Conservation (phyloP, 1,284 basidiomycete species). For the Boletus sp. region DNA sequence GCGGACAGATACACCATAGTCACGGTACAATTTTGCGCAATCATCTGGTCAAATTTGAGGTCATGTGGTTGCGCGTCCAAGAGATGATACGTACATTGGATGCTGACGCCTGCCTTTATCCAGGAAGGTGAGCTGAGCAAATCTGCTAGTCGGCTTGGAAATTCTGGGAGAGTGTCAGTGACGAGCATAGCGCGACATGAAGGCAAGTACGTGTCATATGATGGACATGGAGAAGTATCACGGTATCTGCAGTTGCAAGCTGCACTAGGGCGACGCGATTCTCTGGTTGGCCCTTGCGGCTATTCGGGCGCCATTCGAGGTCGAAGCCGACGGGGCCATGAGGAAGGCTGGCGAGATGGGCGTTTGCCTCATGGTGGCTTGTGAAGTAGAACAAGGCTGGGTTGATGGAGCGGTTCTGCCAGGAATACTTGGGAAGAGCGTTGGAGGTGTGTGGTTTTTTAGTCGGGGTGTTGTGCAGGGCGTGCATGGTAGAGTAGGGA, state of each 20-base stretch:
- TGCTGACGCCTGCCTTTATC: conserved; percentile 65
- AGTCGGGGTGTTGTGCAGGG: background rate
- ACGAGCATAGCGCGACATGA: background rate
- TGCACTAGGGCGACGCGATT: conserved; percentile 71
- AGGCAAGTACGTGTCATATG: conserved; percentile 51
- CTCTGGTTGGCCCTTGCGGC: conserved; percentile 44
- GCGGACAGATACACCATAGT: conserved; percentile 46
- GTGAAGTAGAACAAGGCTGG: conserved; percentile 26
- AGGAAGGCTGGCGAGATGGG: conserved; percentile 20
- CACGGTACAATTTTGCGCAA: conserved; percentile 56
- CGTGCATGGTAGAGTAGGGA: conserved; percentile 14
- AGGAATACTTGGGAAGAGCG: conserved; percentile 20
- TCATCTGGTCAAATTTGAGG: conserved; percentile 45
- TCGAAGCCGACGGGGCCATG: conserved; percentile 59
- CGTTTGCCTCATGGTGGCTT: conserved; percentile 22
- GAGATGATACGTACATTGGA: conserved; percentile 47
- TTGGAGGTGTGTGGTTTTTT: background rate
- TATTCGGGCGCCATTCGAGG: conserved; percentile 69
- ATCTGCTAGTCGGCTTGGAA: conserved; percentile 48
- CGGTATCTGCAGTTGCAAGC: conserved; percentile 49
- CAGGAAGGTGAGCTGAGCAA: conserved; percentile 49
- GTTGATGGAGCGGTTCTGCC: conserved; percentile 12
- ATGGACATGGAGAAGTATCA: conserved; percentile 61
- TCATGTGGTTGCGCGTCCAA: background rate
- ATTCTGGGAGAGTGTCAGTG: conserved; percentile 37